Percentiles rank a stretch among this genome's conserved stretches.
Conservation (phyloP, 2,329 filamentous ascomycete genomes). For the Zymoseptoria crescenta region DNA sequence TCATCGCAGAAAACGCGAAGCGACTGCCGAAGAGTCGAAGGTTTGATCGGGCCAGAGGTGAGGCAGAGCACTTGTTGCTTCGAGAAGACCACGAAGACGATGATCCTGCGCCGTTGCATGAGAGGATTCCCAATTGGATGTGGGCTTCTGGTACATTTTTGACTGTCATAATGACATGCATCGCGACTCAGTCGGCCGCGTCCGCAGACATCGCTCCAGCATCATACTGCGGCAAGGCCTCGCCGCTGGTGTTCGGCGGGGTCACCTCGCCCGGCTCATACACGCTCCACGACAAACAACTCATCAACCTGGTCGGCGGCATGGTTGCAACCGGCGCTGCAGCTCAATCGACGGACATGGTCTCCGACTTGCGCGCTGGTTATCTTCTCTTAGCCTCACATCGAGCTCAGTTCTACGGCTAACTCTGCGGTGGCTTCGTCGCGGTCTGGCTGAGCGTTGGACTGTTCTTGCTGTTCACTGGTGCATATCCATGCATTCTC, state of each 20-base stretch:
- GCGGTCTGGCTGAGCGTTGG: conserved; percentile 57
- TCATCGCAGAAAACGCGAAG: conserved; percentile 2
- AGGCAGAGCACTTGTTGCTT: conserved; percentile 5
- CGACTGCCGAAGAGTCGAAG: conserved; percentile 2
- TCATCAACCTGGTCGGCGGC: conserved; percentile 56
- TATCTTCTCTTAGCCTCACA: conserved; percentile 58
- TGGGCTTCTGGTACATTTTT: conserved; percentile 42
- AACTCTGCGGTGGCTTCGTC: conserved; percentile 53
- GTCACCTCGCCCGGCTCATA: conserved; percentile 48
- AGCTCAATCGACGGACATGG: conserved; percentile 39
- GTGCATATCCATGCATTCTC: no score
- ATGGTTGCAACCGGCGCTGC: conserved; percentile 29
- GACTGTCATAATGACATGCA: conserved; percentile 44
- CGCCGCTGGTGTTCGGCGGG: conserved; percentile 57
- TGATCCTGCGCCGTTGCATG: conserved; percentile 42
- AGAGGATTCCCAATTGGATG: conserved; percentile 45
- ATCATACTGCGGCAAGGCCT: conserved; percentile 56
- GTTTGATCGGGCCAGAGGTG: conserved; percentile 2
- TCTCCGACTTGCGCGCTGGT: conserved; percentile 56
- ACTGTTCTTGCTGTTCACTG: no score
- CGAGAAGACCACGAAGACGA: conserved; percentile 25
- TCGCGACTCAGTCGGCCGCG: conserved; percentile 47
- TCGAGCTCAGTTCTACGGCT: conserved; percentile 56
- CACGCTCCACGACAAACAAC: conserved; percentile 45
- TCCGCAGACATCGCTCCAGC: conserved; percentile 47